A percentile compares a stretch with the other conserved stretches of the same genome.
These are phyloP conservation scores for Samsoniella hepiali DNA, from an alignment of 2,329 filamentous ascomycete genomes.

Conservation along the genomic window DNA sequence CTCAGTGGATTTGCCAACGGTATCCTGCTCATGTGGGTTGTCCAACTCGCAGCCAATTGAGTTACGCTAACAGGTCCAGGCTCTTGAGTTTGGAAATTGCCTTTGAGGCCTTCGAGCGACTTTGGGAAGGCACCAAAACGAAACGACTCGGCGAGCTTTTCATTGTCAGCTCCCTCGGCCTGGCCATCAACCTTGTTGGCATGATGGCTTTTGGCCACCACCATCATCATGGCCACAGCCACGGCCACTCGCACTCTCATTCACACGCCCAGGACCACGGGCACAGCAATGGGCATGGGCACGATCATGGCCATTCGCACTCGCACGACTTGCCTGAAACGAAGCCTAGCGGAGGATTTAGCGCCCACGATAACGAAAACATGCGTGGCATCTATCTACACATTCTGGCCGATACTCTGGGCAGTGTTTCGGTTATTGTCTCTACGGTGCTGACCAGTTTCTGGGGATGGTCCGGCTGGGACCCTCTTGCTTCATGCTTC, in stretches of 20 bases:
- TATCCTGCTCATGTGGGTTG: slow-evolving; percentile 77
- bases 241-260: slow-evolving; percentile 37
- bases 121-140: slow-evolving; percentile 80
- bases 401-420: slow-evolving; percentile 89
- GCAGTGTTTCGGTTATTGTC: slow-evolving; percentile 89
- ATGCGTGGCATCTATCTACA: slow-evolving; percentile 98
- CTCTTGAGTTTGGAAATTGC: slow-evolving; percentile 95
- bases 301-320: slow-evolving; percentile 39
- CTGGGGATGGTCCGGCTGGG: slow-evolving; percentile 89
- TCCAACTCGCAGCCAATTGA: neutral
- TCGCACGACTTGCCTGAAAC: slow-evolving; percentile 38
- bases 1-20: slow-evolving; percentile 95
- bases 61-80: slow-evolving; percentile 39
- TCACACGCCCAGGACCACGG: slow-evolving; percentile 41
- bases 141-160: slow-evolving; percentile 83
- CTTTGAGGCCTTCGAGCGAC: slow-evolving; percentile 85
- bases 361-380: slow-evolving; percentile 83
- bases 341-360: slow-evolving; percentile 32
- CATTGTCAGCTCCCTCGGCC: slow-evolving; percentile 79
- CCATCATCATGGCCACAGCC: slow-evolving; percentile 45
- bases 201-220: slow-evolving; percentile 79
- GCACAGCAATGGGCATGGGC: slow-evolving; percentile 38
- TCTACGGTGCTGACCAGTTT: slow-evolving; percentile 86
- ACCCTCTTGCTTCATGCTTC: slow-evolving; percentile 87
- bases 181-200: slow-evolving; percentile 88